Percentiles rank a stretch among this genome's conserved stretches.
phyloP scores from a whole-genome alignment of 2,329 filamentous ascomycete genomes.

The Nigrospora sphaerica region DNA sequence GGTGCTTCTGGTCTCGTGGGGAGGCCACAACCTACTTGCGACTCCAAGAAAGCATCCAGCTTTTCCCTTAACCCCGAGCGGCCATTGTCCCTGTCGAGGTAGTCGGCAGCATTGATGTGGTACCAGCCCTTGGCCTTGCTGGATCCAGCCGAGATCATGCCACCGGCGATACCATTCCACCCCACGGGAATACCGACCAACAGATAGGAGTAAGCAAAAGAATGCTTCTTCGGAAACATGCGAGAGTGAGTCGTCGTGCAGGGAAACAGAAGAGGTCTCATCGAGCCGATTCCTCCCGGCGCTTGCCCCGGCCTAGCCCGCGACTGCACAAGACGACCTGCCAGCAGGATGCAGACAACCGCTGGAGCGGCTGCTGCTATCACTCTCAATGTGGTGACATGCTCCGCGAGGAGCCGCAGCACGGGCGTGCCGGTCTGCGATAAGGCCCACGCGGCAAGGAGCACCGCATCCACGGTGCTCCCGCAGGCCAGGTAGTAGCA shows the following conservation, averaged over 20 bases:
- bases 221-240: conserved; percentile 60
- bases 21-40: conserved; percentile 36
- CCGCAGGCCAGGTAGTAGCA: conserved; percentile 11
- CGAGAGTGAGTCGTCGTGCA: conserved; percentile 59
- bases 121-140: conserved; percentile 41
- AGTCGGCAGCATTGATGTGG: conserved; percentile 50
- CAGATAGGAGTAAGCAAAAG: conserved; percentile 65
- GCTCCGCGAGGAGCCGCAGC: not conserved
- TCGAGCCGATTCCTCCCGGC: conserved; percentile 14
- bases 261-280: conserved; percentile 51
- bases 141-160: conserved; percentile 44
- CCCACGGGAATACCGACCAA: conserved; percentile 61
- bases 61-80: conserved; percentile 54
- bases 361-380: no score
- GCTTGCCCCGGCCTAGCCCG: not conserved
- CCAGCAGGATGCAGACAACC: no score
- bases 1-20: not conserved
- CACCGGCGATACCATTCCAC: conserved; percentile 47
- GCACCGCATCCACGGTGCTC: conserved; percentile 8
- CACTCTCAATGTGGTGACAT: not conserved
- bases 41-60: conserved; percentile 50
- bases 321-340: no score
- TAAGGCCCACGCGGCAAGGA: conserved; percentile 8
- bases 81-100: conserved; percentile 48
- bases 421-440: conserved; percentile 4